Percentiles rank a stretch among this genome's conserved stretches.
Evolutionary conservation across 2,329 filamentous ascomycete genomes (phyloP).

Genomic region (Fusarium globosum): DNA sequence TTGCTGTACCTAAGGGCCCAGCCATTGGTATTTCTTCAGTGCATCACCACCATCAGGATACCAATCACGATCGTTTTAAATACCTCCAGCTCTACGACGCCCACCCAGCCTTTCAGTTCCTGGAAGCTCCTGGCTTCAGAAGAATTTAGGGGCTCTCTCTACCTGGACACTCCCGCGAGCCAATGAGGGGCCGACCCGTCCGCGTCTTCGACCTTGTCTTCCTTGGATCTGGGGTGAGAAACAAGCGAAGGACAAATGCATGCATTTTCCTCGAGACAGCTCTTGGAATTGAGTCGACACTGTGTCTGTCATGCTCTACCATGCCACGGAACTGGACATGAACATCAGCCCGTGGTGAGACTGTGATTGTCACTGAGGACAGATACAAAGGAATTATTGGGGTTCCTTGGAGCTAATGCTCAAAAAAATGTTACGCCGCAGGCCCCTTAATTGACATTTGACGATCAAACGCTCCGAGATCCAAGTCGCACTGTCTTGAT

Average conservation of each 20-base stretch:
- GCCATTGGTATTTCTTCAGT: slow-evolving; percentile 8
- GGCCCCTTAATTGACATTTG: slow-evolving; percentile 37
- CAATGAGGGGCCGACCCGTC: slow-evolving; percentile 47
- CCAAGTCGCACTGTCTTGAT: slow-evolving; percentile 29
- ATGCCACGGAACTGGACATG: slow-evolving; percentile 1
- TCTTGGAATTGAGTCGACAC: slow-evolving; percentile 28
- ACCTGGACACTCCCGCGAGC: slow-evolving; percentile 32
- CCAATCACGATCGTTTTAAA: background rate
- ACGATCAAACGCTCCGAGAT: slow-evolving; percentile 36
- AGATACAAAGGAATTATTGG: background rate
- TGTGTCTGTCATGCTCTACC: slow-evolving; percentile 33
- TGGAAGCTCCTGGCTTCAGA: slow-evolving; percentile 37
- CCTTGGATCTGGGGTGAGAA: slow-evolving; percentile 32
- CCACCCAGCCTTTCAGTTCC: slow-evolving; percentile 38
- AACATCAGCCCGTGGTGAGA: slow-evolving; percentile 11
- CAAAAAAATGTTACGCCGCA: slow-evolving; percentile 15
- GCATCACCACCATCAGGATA: background rate
- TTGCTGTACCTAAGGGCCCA: slow-evolving; percentile 27
- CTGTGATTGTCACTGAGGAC: background rate
- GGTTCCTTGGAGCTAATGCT: background rate
- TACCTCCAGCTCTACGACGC: slow-evolving; percentile 32
- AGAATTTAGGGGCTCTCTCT: slow-evolving; percentile 44
- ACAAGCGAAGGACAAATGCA: slow-evolving; percentile 35
- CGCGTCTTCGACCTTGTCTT: slow-evolving; percentile 37
- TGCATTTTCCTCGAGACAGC: slow-evolving; percentile 17